Conservation (phyloP, 208 protist genomes). For the Naegleria fowleri region DNA sequence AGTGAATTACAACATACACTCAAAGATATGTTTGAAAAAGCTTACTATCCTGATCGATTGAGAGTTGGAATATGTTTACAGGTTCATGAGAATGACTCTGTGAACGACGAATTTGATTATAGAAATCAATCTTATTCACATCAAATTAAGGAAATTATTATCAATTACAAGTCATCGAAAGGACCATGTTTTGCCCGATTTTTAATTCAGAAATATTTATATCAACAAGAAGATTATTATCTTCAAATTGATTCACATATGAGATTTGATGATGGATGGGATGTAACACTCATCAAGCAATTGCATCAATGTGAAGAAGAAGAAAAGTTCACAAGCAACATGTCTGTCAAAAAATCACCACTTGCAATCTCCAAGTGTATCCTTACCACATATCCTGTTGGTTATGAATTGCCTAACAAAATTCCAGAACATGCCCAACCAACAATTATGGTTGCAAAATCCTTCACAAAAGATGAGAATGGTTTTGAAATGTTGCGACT, state of each 20-base stretch:
- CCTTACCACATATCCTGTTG: neutral
- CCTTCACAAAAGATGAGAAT: neutral
- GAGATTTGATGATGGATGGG: conserved; percentile 11
- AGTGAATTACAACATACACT: neutral
- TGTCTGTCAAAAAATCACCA: neutral
- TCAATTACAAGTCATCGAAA: neutral
- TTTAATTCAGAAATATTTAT: neutral
- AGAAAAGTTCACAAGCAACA: neutral
- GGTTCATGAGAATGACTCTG: neutral
- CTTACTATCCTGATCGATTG: neutral
- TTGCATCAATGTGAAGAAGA: neutral
- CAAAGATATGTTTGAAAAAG: neutral
- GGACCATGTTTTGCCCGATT: neutral
- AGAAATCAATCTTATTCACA: neutral
- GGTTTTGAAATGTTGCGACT: neutral
- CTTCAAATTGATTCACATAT: conserved; percentile 18
- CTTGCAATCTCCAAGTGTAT: neutral
- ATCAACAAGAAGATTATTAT: conserved; percentile 7
- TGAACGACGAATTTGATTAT: neutral
- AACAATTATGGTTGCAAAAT: neutral
- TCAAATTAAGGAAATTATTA: neutral
- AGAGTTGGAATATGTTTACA: neutral
- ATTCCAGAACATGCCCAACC: neutral
- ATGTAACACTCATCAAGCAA: neutral
- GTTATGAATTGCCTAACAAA: neutral